Conservation (phyloP, 2,329 filamentous ascomycete species). For the Colletotrichum lentis region DNA sequence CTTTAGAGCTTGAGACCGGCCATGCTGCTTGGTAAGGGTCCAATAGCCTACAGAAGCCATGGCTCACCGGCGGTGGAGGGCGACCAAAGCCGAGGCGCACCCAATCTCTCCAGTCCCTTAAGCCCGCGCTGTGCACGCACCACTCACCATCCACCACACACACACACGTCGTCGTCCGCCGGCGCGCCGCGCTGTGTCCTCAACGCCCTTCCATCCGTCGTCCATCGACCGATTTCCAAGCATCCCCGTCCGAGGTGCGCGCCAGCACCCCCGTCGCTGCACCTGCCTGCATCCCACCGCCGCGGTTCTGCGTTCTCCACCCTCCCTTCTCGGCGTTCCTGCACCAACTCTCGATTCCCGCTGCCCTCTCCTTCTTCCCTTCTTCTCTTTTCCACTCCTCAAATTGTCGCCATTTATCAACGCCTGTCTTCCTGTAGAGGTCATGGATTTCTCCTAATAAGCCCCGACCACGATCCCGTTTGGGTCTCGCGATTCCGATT, state of each 20-base stretch:
- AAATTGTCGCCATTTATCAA: slow-evolving; percentile 17
- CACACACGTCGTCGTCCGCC: neutral
- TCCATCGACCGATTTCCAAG: slow-evolving; percentile 36
- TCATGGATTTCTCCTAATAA: slow-evolving; percentile 32
- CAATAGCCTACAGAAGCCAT: neutral
- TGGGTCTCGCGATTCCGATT: slow-evolving; percentile 37
- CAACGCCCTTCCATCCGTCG: slow-evolving; percentile 30
- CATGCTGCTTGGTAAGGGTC: slow-evolving; percentile 7
- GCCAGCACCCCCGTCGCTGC: slow-evolving; percentile 18
- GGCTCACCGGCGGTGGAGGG: neutral
- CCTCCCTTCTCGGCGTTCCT: slow-evolving; percentile 35
- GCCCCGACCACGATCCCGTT: slow-evolving; percentile 31
- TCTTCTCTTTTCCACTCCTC: slow-evolving; percentile 5
- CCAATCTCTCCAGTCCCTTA: neutral
- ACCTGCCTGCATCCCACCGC: slow-evolving; percentile 33
- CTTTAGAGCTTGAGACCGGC: slow-evolving; percentile 29
- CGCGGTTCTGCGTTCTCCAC: slow-evolving; percentile 37
- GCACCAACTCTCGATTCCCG: slow-evolving; percentile 23
- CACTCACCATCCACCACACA: slow-evolving; percentile 1
- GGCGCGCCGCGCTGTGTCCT: slow-evolving; percentile 9
- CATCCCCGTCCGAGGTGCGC: slow-evolving; percentile 33
- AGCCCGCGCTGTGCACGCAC: neutral
- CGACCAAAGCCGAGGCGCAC: slow-evolving; percentile 2
- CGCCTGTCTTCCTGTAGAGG: slow-evolving; percentile 13
- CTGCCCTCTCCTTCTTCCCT: neutral